Evolutionary conservation across 805 yeast species (phyloP).

Genomic region (Lipomyces lipofer): DNA sequence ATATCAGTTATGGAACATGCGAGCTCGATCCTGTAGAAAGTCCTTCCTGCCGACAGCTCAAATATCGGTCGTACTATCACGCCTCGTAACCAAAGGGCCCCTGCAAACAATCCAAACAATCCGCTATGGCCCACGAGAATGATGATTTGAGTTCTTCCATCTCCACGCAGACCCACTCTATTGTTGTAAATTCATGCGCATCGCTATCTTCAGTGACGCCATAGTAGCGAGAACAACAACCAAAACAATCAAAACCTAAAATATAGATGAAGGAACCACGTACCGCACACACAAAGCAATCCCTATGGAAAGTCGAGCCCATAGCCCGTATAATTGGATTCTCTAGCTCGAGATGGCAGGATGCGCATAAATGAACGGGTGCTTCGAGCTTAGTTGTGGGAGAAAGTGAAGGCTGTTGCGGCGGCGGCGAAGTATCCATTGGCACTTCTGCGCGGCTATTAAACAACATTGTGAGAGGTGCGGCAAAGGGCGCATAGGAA

Average conservation of each 20-base stretch:
- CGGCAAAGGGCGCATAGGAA: background rate
- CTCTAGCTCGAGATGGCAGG: conserved; percentile 17
- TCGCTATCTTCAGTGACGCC: too few relatives aligned
- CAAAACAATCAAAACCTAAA: background rate
- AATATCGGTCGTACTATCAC: too few relatives aligned
- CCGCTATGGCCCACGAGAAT: too few relatives aligned
- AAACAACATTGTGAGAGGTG: conserved; percentile 2
- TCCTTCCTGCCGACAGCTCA: too few relatives aligned
- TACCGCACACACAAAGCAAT: conserved; percentile 31
- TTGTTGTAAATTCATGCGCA: too few relatives aligned
- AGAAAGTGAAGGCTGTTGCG: background rate
- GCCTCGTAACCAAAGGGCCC: too few relatives aligned
- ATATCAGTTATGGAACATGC: too few relatives aligned
- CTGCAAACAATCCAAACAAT: too few relatives aligned
- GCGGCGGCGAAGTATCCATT: background rate
- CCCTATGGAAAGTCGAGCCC: conserved; percentile 23
- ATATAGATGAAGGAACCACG: conserved; percentile 1
- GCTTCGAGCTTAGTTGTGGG: background rate
- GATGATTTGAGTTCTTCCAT: too few relatives aligned
- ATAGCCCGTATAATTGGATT: conserved; percentile 28
- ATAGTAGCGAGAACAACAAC: too few relatives aligned
- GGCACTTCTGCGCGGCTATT: background rate
- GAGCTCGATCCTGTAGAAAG: too few relatives aligned
- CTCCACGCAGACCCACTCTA: too few relatives aligned
- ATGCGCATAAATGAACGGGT: conserved; percentile 11